A percentile compares a stretch with the other conserved stretches of the same genome.
Conservation (phyloP, 169 alveolate species). For the Theileria annulata region DNA sequence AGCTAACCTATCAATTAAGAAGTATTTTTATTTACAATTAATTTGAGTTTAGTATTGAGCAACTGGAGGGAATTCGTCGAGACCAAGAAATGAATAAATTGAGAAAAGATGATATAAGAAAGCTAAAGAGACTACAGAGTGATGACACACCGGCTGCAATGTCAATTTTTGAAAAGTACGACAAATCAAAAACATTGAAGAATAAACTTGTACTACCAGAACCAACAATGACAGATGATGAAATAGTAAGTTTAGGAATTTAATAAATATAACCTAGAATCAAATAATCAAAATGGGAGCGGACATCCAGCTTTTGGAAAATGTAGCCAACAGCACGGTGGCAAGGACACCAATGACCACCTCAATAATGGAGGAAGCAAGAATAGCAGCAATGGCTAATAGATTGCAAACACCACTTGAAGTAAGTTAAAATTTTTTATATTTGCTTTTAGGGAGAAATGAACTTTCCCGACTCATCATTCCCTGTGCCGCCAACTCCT, state of each 20-base stretch:
- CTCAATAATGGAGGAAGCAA: slow-evolving; percentile 69
- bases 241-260: slow-evolving; percentile 27
- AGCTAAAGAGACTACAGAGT: slow-evolving; percentile 88
- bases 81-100: slow-evolving; percentile 89
- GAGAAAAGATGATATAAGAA: slow-evolving; percentile 88
- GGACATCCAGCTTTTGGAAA: slow-evolving; percentile 59
- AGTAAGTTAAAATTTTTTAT: slow-evolving; percentile 2
- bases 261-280: slow-evolving; percentile 1
- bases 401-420: slow-evolving; percentile 66
- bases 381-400: slow-evolving; percentile 64
- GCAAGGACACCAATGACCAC: slow-evolving; percentile 68
- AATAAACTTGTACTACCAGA: slow-evolving; percentile 77
- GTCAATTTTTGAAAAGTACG: slow-evolving; percentile 83
- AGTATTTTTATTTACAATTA: slow-evolving; percentile 47
- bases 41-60: slow-evolving; percentile 64
- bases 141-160: slow-evolving; percentile 90
- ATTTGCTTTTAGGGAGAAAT: slow-evolving; percentile 42
- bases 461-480: slow-evolving; percentile 33
- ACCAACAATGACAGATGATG: slow-evolving; percentile 81
- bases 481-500: slow-evolving; percentile 53
- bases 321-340: slow-evolving; percentile 45
- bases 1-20: slow-evolving; percentile 77
- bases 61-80: slow-evolving; percentile 88
- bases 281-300: slow-evolving; percentile 68
- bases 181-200: slow-evolving; percentile 64